Evolutionary conservation across 2,329 filamentous ascomycete genomes (phyloP), one percentile per base, ranked within the genome.

Genomic region (Colletotrichum sp.): DNA sequence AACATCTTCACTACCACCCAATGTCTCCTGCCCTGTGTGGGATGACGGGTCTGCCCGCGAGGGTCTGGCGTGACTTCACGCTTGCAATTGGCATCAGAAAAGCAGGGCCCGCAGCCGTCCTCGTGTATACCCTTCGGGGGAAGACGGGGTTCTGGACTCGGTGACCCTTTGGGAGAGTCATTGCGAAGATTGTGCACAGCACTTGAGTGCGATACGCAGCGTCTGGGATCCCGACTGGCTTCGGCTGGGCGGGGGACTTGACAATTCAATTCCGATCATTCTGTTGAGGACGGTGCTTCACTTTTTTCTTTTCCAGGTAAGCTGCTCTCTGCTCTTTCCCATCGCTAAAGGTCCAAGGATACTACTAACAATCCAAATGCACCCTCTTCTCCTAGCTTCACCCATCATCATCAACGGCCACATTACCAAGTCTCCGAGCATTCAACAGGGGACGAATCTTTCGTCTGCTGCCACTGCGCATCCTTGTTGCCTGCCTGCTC

Each of bases 151-250:
- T 61, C 61, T 43, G 78, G 77, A 77, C 77, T 76, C 83, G 80
- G 83, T 83, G 85, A 28, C 89, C 92, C 94, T 94, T 93, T 97
- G 95, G 95, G 94, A 94, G 74, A 95, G 95, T 92, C 93, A 90
- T 94, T 96, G 94, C 94, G 94, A 94, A 96, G 95, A 96, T 96
- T 93, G 94, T 96, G 91, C 88, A 85, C 83, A 92, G 93, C 92
- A 95, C 94, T 96, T 95, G 90, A 97, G 95, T 96, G 94, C 95
- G 95, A 97, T 97, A 95, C 94, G 94, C 94, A 91, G 95, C 95
- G 92, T 96, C 89, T 89, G 87, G 83, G 81, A 81, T 78, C 78
- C 74, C 78, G 77, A 75, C 78, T 34, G 55, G 77, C 81, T 84
- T 62, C 72, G 64, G 74, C 70, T 74, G 48, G 74, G 12, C 34